These are phyloP conservation scores for Blastomyces parvus DNA, from an alignment of 2,329 filamentous ascomycete genomes.

Conservation along the genomic window DNA sequence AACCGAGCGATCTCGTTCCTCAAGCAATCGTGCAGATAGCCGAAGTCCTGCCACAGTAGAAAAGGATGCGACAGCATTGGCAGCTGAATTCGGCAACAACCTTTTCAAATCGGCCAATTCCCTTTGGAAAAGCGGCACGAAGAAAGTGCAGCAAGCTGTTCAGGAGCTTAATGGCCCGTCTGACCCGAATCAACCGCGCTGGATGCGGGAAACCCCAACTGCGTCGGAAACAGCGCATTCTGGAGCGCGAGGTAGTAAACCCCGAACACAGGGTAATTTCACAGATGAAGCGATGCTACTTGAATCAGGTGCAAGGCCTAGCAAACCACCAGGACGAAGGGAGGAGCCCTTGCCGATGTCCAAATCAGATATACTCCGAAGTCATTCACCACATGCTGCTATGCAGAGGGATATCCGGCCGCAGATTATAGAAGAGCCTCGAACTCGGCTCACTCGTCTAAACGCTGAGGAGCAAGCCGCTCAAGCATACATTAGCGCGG, in stretches of 20 bases:
- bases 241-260: neutral
- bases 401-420: neutral
- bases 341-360: conserved; percentile 7
- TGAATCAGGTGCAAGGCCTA: conserved; percentile 37
- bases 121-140: conserved; percentile 88
- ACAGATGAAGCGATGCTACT: conserved; percentile 61
- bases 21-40: conserved; percentile 16
- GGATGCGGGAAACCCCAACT: conserved; percentile 69
- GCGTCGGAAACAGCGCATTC: conserved; percentile 15
- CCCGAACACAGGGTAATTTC: conserved; percentile 1
- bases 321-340: conserved; percentile 16
- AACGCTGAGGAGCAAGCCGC: conserved; percentile 69
- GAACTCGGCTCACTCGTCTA: conserved; percentile 59
- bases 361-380: neutral
- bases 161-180: conserved; percentile 68
- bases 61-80: conserved; percentile 68
- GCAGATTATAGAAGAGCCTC: conserved; percentile 35
- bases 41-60: conserved; percentile 44
- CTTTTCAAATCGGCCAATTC: conserved; percentile 91
- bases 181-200: conserved; percentile 77
- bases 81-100: conserved; percentile 70
- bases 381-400: neutral
- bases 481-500: conserved; percentile 79
- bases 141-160: conserved; percentile 84
- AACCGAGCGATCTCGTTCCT: conserved; percentile 35